Base-by-base conservation (phyloP, 108 stramenopile genomes). In the Schizochytrium sp. region DNA sequence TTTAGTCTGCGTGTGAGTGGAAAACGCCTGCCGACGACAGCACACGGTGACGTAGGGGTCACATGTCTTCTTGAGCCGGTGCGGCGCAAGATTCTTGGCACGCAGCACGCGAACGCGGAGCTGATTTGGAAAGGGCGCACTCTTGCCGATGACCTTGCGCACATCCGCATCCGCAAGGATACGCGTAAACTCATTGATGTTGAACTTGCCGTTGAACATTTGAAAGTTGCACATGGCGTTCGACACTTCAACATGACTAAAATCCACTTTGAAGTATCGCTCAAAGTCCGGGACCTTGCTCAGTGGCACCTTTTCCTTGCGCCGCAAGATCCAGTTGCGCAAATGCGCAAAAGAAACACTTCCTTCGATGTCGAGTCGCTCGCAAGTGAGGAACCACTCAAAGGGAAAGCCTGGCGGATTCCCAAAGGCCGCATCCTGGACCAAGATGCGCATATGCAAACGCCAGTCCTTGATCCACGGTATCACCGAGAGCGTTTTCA, bases 61-160 rank as follows among this genome's bases (percentile, higher is more conserved):
- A 45, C 76, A 83, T 12, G 76, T 83, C 76, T 83, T 83, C 51
- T 83, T 83, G 43, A 83, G 76, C n/a, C 76, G 76, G 51, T 83
- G 76, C 19, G 76, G 76, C 12, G 45, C 48, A 18, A 83, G 76
- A 28, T 83, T 47, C 48, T 83, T 83, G n/a, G 76, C 76, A 53
- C 76, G 76, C 12, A 83, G 12, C 16, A 83, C 76, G 51, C 76
- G 76, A 14, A 83, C 76, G 25, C 23, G 44, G 76, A 83, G 76
- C 51, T 83, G 23, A 53, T 83, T 83, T 34, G 76, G 76, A 45
- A 83, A 83, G 6, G 76, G 76, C 6, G 45, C 76, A 18, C 76
- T 12, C 76, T 53, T 12, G 41, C 63, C 63, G 19, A 83, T 47
- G n/a, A 83, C 76, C 19, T 47, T 53, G 76, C 76, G 45, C n/a